phyloP scores from a whole-genome alignment of 148 eudicot genomes.

The Salicornia ramosissima region DNA sequence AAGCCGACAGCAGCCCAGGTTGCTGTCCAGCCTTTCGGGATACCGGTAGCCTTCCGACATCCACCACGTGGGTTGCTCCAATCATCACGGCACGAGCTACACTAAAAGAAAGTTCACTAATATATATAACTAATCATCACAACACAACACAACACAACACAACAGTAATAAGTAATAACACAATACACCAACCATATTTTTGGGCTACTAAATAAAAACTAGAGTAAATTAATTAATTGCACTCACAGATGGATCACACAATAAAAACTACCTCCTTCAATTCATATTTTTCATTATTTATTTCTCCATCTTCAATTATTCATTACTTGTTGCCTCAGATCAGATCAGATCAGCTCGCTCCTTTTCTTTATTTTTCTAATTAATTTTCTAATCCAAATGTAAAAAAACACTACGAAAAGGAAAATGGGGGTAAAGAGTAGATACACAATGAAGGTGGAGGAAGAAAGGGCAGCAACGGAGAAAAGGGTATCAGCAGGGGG shows the following conservation, averaged over 20 bases:
- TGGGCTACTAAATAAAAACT: constrained; percentile 11
- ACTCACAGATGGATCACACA: too few relatives aligned
- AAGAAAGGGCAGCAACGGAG: constrained; percentile 38
- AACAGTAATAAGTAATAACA: too few relatives aligned
- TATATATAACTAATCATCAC: too few relatives aligned
- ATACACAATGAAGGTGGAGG: constrained; percentile 73
- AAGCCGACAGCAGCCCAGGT: too few relatives aligned
- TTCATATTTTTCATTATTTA: background rate
- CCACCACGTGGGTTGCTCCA: too few relatives aligned
- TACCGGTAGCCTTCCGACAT: too few relatives aligned
- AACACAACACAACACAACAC: too few relatives aligned
- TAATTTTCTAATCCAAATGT: background rate
- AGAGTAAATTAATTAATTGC: too few relatives aligned
- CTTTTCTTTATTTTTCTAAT: background rate
- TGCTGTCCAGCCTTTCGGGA: too few relatives aligned
- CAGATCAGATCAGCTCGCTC: too few relatives aligned
- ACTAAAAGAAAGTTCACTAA: too few relatives aligned
- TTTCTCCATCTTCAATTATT: background rate
- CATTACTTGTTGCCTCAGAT: background rate
- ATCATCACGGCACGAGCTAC: too few relatives aligned
- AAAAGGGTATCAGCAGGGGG: constrained; percentile 69
- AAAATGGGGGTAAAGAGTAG: constrained; percentile 43
- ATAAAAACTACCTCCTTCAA: constrained; percentile 21
- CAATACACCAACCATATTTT: constrained; percentile 10
- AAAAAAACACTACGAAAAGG: background rate